phyloP scores from a whole-genome alignment of 1,284 basidiomycete genomes.

The Vanrija sp. region DNA sequence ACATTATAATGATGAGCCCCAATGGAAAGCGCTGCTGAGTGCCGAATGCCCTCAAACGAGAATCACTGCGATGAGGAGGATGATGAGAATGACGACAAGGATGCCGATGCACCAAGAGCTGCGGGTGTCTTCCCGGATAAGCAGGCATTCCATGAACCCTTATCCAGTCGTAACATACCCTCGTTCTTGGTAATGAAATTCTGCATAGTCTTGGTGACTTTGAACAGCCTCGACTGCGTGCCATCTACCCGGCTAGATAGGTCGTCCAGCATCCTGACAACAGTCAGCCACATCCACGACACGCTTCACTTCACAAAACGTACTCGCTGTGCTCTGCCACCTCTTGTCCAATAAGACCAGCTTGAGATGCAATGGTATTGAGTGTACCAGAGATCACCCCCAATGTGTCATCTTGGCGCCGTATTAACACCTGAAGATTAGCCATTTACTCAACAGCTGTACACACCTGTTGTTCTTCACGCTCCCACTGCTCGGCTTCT shows the following conservation, averaged over 20 bases:
- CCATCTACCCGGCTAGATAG: conserved; percentile 69
- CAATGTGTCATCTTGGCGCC: conserved; percentile 79
- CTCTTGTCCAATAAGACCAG: conserved; percentile 83
- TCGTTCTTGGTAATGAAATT: conserved; percentile 79
- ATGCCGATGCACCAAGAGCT: conserved; percentile 66
- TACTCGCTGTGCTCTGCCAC: conserved; percentile 83
- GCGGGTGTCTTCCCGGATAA: conserved; percentile 56
- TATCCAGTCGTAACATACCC: conserved; percentile 51
- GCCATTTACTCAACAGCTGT: neutral
- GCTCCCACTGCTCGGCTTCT: conserved; percentile 59
- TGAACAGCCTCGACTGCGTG: conserved; percentile 65
- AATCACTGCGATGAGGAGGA: conserved; percentile 56
- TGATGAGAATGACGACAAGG: conserved; percentile 54
- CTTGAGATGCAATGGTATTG: conserved; percentile 74
- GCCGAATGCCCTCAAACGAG: conserved; percentile 43
- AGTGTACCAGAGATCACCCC: conserved; percentile 79
- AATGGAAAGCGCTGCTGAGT: too few relatives aligned
- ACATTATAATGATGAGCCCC: too few relatives aligned
- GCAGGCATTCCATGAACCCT: neutral
- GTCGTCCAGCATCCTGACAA: conserved; percentile 71
- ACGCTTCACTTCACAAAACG: conserved; percentile 26
- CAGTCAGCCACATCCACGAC: neutral
- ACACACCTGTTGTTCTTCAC: conserved; percentile 72
- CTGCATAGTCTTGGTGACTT: conserved; percentile 68
- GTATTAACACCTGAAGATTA: conserved; percentile 65